Evolutionary conservation across 345 rosid genomes (phyloP).

Genomic region (Toxicodendron radicans): DNA sequence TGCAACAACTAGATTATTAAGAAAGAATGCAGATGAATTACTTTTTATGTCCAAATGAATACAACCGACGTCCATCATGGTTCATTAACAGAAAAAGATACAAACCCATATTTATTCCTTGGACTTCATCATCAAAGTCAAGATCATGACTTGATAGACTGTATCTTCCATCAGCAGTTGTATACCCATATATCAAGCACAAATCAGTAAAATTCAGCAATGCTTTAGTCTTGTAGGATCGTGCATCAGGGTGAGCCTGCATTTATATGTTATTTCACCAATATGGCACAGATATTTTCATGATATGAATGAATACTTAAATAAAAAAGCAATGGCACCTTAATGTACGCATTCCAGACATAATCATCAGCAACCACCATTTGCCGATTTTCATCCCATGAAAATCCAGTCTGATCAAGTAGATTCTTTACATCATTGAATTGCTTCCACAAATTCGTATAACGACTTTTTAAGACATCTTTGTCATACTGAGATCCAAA

Average conservation of each 20-base stretch:
- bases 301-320: background rate
- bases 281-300: constrained; percentile 1
- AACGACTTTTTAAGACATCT: constrained; percentile 73
- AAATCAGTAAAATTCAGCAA: constrained; percentile 66
- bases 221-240: constrained; percentile 68
- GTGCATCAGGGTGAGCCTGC: constrained; percentile 77
- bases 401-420: constrained; percentile 66
- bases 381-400: constrained; percentile 76
- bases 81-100: constrained; percentile 10
- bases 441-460: constrained; percentile 77
- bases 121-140: constrained; percentile 68
- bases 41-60: background rate
- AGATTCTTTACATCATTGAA: constrained; percentile 71
- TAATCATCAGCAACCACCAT: constrained; percentile 70
- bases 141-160: constrained; percentile 85
- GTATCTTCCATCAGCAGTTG: constrained; percentile 88
- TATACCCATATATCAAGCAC: constrained; percentile 74
- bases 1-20: background rate
- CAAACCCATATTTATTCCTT: constrained; percentile 53
- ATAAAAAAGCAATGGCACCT: constrained; percentile 43
- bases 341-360: constrained; percentile 61
- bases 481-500: constrained; percentile 81
- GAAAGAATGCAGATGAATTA: background rate
- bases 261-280: constrained; percentile 19
- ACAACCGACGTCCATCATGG: background rate